Evolutionary conservation across 176 grass and related monocot genomes (phyloP).

Genomic region (Poa pratensis): DNA sequence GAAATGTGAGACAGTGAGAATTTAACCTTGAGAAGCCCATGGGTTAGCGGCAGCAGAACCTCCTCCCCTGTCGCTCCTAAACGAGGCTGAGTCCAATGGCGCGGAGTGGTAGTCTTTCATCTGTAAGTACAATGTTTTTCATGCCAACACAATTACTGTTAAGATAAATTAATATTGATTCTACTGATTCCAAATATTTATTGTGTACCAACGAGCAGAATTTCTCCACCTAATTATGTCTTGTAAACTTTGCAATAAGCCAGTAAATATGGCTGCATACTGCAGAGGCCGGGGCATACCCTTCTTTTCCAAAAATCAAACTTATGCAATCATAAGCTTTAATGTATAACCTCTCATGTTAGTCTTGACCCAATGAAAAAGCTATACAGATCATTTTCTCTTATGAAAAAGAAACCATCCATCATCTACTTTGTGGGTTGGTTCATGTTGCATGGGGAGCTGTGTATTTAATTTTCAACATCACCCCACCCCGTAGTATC

Average conservation of each 20-base stretch:
- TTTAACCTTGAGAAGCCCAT: conserved; percentile 80
- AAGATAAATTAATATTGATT: background rate
- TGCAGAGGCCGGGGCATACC: background rate
- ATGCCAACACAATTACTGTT: background rate
- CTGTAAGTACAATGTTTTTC: conserved; percentile 44
- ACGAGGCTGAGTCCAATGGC: conserved; percentile 54
- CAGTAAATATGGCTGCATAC: background rate
- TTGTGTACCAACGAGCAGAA: background rate
- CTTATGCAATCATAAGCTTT: background rate
- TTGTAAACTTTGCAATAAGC: background rate
- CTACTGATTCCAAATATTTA: background rate
- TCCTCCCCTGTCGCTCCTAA: conserved; percentile 43
- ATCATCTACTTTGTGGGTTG: background rate
- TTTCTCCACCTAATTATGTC: background rate
- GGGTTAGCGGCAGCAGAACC: conserved; percentile 45
- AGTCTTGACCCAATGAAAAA: background rate
- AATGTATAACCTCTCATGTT: background rate
- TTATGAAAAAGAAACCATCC: background rate
- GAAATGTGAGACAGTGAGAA: background rate
- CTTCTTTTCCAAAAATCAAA: background rate
- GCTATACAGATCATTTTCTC: background rate
- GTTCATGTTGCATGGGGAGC: background rate
- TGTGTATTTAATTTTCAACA: background rate
- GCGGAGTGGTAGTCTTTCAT: conserved; percentile 93
- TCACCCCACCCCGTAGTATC: background rate